phyloP scores from a whole-genome alignment of 1,139 yeast species.

The Zhuliangozyma blackwelliae region DNA sequence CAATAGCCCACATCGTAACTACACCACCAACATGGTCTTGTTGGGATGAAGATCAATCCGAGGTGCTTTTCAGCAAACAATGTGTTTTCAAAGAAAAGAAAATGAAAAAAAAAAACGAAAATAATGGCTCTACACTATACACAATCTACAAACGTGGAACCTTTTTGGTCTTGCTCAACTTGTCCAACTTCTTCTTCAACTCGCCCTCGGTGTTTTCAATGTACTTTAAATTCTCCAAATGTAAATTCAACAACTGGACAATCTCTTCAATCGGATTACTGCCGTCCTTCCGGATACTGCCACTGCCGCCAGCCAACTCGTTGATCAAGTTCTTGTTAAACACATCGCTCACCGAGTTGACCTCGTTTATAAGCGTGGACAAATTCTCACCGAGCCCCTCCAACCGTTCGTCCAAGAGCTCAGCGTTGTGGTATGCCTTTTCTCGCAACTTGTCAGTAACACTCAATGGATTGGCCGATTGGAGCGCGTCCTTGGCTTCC shows the following conservation, averaged over 20 bases:
- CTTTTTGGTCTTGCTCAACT: constrained; percentile 16
- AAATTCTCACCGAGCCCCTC: constrained; percentile 74
- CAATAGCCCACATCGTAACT: neutral
- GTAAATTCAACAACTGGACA: constrained; percentile 79
- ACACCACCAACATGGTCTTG: neutral
- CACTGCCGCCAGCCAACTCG: constrained; percentile 17
- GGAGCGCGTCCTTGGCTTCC: neutral
- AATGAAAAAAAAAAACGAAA: no score
- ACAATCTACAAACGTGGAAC: neutral
- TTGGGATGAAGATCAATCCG: no score
- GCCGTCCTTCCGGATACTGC: constrained; percentile 11
- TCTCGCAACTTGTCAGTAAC: constrained; percentile 83
- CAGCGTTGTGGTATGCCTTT: constrained; percentile 86
- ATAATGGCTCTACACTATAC: no score
- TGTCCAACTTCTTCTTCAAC: constrained; percentile 62
- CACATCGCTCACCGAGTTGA: constrained; percentile 80
- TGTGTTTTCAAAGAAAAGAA: no score
- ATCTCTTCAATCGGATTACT: constrained; percentile 58
- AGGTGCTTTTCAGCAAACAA: no score
- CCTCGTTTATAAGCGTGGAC: constrained; percentile 73
- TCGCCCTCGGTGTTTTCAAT: constrained; percentile 69
- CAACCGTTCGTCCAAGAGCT: constrained; percentile 75
- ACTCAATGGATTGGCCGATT: constrained; percentile 22
- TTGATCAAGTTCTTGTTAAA: constrained; percentile 56
- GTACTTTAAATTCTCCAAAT: constrained; percentile 84